phyloP scores from a whole-genome alignment of 805 yeast species.

The Jamesozyma jinghongensis region DNA sequence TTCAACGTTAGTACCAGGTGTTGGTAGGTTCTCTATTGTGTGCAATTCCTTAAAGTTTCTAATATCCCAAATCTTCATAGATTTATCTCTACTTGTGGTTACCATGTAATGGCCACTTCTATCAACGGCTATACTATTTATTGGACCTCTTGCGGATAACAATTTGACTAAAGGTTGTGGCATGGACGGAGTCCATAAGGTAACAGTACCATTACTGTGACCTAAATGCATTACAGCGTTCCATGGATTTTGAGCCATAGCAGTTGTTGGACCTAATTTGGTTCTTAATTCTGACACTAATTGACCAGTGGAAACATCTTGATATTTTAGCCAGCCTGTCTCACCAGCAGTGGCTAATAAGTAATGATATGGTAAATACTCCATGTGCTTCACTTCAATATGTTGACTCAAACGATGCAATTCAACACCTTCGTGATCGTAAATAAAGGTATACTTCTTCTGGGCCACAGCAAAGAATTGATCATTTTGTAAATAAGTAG shows the following conservation, averaged over 20 bases:
- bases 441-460: constrained; percentile 85
- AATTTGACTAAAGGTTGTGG: constrained; percentile 76
- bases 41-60: constrained; percentile 73
- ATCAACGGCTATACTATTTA: constrained; percentile 75
- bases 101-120: constrained; percentile 94
- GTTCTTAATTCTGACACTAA: constrained; percentile 78
- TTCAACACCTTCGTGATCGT: constrained; percentile 86
- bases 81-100: constrained; percentile 77
- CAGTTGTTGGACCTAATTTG: constrained; percentile 80
- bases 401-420: constrained; percentile 87
- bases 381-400: constrained; percentile 71
- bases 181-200: constrained; percentile 90
- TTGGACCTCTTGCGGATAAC: constrained; percentile 77
- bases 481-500: constrained; percentile 82
- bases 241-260: constrained; percentile 89
- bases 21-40: constrained; percentile 51
- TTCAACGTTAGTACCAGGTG: constrained; percentile 72
- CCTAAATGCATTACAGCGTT: constrained; percentile 93
- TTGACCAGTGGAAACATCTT: constrained; percentile 89
- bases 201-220: constrained; percentile 83
- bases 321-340: constrained; percentile 82
- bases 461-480: constrained; percentile 96
- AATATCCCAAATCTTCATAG: constrained; percentile 87
- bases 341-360: constrained; percentile 81
- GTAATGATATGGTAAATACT: constrained; percentile 89